Evolutionary conservation across 495 filamentous ascomycete genomes (phyloP).

Genomic region (Aspergillus homomorphus): DNA sequence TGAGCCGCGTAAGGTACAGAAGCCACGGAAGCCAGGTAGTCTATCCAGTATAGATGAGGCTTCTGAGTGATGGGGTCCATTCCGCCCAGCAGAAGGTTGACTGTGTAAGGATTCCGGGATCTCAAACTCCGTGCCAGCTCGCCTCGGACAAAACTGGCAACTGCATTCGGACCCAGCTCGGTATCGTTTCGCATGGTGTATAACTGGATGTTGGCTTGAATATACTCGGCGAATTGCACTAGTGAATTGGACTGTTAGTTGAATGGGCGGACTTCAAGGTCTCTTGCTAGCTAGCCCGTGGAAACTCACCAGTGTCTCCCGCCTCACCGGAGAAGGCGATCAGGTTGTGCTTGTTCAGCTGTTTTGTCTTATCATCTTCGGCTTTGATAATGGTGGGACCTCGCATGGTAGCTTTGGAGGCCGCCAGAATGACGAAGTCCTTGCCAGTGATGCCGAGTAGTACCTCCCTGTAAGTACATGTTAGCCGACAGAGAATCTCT

Average conservation of each 20-base stretch:
- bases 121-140: slow-evolving; percentile 87
- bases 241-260: slow-evolving; percentile 29
- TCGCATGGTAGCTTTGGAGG: slow-evolving; percentile 96
- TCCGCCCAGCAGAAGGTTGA: slow-evolving; percentile 92
- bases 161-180: slow-evolving; percentile 81
- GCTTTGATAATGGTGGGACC: slow-evolving; percentile 95
- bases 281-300: slow-evolving; percentile 5
- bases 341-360: slow-evolving; percentile 85
- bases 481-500: slow-evolving; percentile 17
- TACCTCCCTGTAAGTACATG: slow-evolving; percentile 72
- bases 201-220: slow-evolving; percentile 96
- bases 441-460: slow-evolving; percentile 96
- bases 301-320: slow-evolving; percentile 78
- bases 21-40: slow-evolving; percentile 89
- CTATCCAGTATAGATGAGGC: slow-evolving; percentile 92
- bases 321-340: slow-evolving; percentile 98
- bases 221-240: slow-evolving; percentile 99
- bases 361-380: slow-evolving; percentile 91
- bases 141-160: slow-evolving; percentile 86
- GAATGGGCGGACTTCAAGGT: neutral
- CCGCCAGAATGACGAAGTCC: slow-evolving; percentile 96
- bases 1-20: slow-evolving; percentile 92
- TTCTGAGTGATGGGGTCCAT: slow-evolving; percentile 83
- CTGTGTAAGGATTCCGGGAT: slow-evolving; percentile 89
- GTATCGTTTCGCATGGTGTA: slow-evolving; percentile 97